Percentiles rank a stretch among this genome's conserved stretches.
These are phyloP conservation scores for Xylaria castorea DNA, from an alignment of 495 filamentous ascomycete species.

Conservation along the genomic window DNA sequence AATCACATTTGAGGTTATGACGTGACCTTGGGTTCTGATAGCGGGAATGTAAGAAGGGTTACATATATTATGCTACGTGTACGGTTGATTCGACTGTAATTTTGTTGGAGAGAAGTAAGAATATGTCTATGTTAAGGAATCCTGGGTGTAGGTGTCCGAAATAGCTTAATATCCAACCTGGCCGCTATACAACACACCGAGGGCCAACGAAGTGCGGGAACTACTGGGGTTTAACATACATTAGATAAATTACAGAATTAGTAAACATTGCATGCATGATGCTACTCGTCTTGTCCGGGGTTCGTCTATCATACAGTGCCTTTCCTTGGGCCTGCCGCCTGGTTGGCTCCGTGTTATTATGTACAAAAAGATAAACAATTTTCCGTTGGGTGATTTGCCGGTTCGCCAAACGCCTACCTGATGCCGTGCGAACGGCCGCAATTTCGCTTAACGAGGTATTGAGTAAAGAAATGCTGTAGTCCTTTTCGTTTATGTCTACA, in stretches of 20 bases:
- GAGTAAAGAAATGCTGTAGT: neutral
- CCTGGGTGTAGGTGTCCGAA: neutral
- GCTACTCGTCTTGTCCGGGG: constrained; percentile 22
- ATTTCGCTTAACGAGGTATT: constrained; percentile 28
- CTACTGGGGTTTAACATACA: neutral
- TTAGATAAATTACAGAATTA: neutral
- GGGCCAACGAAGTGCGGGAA: neutral
- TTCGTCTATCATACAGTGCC: constrained; percentile 4
- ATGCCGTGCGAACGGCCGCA: constrained; percentile 25
- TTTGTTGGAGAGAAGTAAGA: neutral
- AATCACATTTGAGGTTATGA: neutral
- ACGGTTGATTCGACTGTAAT: neutral
- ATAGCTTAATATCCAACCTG: neutral
- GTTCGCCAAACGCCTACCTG: constrained; percentile 26
- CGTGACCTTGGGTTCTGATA: neutral
- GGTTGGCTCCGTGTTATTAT: neutral
- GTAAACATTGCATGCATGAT: constrained; percentile 32
- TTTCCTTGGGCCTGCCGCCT: neutral
- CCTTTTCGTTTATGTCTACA: neutral
- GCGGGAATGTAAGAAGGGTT: neutral
- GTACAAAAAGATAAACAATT: constrained; percentile 21
- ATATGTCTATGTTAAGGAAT: neutral
- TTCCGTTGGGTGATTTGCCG: constrained; percentile 19
- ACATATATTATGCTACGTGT: neutral
- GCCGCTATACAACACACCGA: neutral